Evolutionary conservation across 228 moss, liverwort and hornwort species (phyloP).

Genomic region (Sphagnum magellanicum): DNA sequence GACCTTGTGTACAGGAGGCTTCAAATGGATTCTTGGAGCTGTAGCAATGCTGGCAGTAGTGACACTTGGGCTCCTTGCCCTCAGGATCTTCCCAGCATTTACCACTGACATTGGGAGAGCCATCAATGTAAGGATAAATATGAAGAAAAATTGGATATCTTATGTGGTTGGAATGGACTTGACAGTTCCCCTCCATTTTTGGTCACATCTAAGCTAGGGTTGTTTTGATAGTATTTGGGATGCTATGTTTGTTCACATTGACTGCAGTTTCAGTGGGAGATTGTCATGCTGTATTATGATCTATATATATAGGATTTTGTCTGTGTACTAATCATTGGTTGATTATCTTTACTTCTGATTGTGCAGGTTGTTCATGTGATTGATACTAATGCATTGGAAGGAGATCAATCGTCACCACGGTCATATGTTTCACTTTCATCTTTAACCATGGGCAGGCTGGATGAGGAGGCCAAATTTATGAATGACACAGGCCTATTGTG

Average conservation of each 20-base stretch:
- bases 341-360: neutral
- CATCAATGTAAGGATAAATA: constrained; percentile 34
- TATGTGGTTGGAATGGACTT: neutral
- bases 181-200: neutral
- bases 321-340: neutral
- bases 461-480: constrained; percentile 44
- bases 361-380: constrained; percentile 65
- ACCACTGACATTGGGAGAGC: constrained; percentile 59
- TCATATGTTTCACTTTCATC: constrained; percentile 70
- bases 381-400: constrained; percentile 30
- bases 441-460: constrained; percentile 68
- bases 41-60: constrained; percentile 31
- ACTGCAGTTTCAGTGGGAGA: neutral
- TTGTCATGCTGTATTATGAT: neutral
- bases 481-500: constrained; percentile 52
- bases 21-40: constrained; percentile 37
- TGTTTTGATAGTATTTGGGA: neutral
- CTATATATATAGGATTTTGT: neutral
- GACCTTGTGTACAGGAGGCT: constrained; percentile 20
- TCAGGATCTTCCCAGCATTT: constrained; percentile 64
- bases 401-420: constrained; percentile 13
- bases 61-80: constrained; percentile 38
- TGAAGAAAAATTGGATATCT: neutral
- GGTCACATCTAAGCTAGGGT: neutral
- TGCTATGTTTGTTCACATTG: neutral